Percentiles rank a stretch among this genome's conserved stretches.
Conservation (phyloP, 2,329 filamentous ascomycete species). For the Epichloe typhina region DNA sequence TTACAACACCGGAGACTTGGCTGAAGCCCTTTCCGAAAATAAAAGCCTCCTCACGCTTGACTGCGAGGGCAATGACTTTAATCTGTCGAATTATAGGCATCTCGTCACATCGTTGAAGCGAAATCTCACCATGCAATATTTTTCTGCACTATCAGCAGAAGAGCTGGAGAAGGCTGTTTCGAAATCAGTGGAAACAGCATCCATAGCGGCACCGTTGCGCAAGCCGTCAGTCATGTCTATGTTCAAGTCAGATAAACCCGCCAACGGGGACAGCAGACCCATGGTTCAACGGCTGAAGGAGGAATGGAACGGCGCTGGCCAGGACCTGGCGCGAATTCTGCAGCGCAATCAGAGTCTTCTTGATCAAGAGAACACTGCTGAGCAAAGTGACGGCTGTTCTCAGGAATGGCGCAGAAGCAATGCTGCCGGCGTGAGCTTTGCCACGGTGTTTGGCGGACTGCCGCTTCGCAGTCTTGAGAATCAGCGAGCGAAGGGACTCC, state of each 20-base stretch:
- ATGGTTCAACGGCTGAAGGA: conserved; percentile 24
- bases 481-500: conserved; percentile 12
- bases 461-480: conserved; percentile 18
- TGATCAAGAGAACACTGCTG: conserved; percentile 10
- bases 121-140: conserved; percentile 30
- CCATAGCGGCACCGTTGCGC: conserved; percentile 14
- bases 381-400: conserved; percentile 13
- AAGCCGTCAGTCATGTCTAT: conserved; percentile 22
- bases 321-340: conserved; percentile 20
- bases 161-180: conserved; percentile 23
- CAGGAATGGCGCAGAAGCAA: conserved; percentile 9
- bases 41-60: conserved; percentile 37
- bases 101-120: conserved; percentile 29
- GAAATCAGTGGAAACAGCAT: conserved; percentile 19
- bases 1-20: conserved; percentile 39
- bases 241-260: conserved; percentile 19
- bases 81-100: conserved; percentile 35
- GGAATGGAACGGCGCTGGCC: conserved; percentile 25
- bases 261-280: conserved; percentile 16
- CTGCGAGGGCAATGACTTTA: conserved; percentile 41
- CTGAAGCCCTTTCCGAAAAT: conserved; percentile 35
- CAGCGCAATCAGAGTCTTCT: conserved; percentile 21
- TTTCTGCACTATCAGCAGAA: conserved; percentile 26
- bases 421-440: conserved; percentile 17
- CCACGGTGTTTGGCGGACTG: conserved; percentile 24